Evolutionary conservation across 257 asterid species (phyloP), one percentile per base, ranked within the genome.

Genomic region (Nemophila menziesii): DNA sequence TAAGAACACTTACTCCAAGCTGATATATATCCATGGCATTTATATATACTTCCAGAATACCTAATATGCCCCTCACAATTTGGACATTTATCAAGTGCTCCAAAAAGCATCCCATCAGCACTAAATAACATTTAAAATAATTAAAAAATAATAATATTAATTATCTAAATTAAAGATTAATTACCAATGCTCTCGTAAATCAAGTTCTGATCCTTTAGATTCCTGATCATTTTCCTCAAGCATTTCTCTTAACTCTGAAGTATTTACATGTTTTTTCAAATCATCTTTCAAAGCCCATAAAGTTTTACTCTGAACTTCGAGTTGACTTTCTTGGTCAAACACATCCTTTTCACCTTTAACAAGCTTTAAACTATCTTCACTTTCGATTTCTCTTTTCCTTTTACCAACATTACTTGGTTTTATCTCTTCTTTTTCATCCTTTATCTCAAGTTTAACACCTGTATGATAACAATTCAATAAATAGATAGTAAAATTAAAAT

Each of bases 31-130:
- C 96, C 96, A 57, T 44, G 43, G 60, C 99, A 90, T 64, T 72
- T 74, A 46, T 90, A 90, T 92, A 63, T 79, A 61, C 98, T 77
- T 20, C 73, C 67, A 33, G 87, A 66, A 59, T 85, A 90, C 40
- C 61, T 75, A 60, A 85, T 89, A 58, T 66, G 67, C 49, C 94
- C 99, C 24, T 76, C 64, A 56, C 99, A 90, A 62, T 70, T 68
- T 36, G 82, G 80, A 53, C 99, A 90, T 61, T 51, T 73, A 22
- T 60, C 73, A 63, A 81, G 94, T 39, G 80, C 86, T 54, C 99
- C 96, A 52, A 85, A 90, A 51, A 69, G 71, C 99, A 90, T 90
- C 51, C 94, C 94, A 51, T 90, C 99, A 22, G 90, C 94, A 79
- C 99, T 85, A 73, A 39, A 60, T 40, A 65, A 42, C 22, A 43